Conservation (phyloP, 1,284 basidiomycete genomes). For the Sporisorium scitamineum region DNA sequence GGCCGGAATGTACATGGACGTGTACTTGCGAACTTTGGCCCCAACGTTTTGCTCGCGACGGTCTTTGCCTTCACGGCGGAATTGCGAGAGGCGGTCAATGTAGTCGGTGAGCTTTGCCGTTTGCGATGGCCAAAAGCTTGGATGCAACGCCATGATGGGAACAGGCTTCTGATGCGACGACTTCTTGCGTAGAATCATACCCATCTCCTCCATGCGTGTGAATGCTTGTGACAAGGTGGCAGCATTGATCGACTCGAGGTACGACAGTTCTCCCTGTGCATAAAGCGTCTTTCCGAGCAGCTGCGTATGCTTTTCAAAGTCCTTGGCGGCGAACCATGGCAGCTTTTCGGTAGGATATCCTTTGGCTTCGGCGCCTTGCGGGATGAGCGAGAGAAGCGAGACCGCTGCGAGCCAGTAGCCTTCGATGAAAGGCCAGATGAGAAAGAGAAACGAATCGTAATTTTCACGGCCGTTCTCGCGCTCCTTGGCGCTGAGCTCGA, state of each 20-base stretch:
- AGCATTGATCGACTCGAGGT: constrained; percentile 67
- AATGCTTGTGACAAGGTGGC: constrained; percentile 63
- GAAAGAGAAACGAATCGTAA: constrained; percentile 65
- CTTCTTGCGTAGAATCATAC: constrained; percentile 56
- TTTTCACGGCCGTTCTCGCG: constrained; percentile 66
- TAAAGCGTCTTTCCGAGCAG: constrained; percentile 69
- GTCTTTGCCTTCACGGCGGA: constrained; percentile 69
- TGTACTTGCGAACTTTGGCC: constrained; percentile 41
- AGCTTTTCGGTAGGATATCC: constrained; percentile 43
- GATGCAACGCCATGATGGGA: constrained; percentile 67
- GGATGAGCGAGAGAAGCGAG: constrained; percentile 67
- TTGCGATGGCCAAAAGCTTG: constrained; percentile 62
- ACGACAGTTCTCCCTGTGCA: constrained; percentile 68
- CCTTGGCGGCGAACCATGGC: constrained; percentile 68
- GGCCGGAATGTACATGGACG: constrained; percentile 33
- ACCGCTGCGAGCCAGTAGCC: constrained; percentile 70
- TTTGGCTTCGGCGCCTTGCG: constrained; percentile 22
- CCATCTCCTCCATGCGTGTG: constrained; percentile 59
- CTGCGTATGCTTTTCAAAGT: constrained; percentile 68
- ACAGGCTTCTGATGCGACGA: constrained; percentile 63
- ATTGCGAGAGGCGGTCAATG: constrained; percentile 64
- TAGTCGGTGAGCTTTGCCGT: constrained; percentile 61
- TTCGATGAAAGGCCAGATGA: constrained; percentile 66
- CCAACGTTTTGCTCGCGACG: constrained; percentile 55
- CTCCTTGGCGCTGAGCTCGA: constrained; percentile 55